Evolutionary conservation across 352 stramenopile genomes (phyloP).

Genomic region (Phytophthora tubulina): DNA sequence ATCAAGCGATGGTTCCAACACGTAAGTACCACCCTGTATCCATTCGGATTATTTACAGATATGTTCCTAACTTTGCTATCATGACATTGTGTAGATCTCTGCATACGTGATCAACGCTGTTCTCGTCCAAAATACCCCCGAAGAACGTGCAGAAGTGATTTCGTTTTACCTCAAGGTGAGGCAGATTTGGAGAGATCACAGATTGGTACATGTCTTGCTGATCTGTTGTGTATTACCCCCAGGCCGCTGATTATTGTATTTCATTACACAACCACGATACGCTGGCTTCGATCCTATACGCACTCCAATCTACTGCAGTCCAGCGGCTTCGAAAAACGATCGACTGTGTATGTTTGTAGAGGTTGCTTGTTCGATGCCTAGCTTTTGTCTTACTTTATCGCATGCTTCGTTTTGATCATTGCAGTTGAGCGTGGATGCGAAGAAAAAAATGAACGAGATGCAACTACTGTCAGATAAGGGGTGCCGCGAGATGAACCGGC

Average conservation of each 20-base stretch:
- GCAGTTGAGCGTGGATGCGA: constrained; percentile 66
- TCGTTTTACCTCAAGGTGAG: constrained; percentile 81
- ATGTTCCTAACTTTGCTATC: neutral
- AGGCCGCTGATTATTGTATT: constrained; percentile 79
- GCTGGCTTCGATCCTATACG: constrained; percentile 86
- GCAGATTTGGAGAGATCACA: neutral
- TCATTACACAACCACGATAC: constrained; percentile 87
- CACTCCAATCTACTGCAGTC: constrained; percentile 88
- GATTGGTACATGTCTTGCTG: neutral
- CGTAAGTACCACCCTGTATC: constrained; percentile 45
- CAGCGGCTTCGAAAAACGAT: constrained; percentile 81
- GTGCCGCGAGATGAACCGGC: constrained; percentile 85
- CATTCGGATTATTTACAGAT: neutral
- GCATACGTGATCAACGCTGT: constrained; percentile 87
- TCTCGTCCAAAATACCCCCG: constrained; percentile 69
- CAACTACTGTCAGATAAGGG: constrained; percentile 83
- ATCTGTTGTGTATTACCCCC: constrained; percentile 10
- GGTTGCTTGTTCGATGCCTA: neutral
- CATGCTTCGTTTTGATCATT: constrained; percentile 11
- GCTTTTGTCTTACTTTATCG: neutral
- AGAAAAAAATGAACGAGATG: constrained; percentile 84
- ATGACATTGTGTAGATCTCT: constrained; percentile 56
- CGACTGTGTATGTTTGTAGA: constrained; percentile 62
- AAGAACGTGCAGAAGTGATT: constrained; percentile 78
- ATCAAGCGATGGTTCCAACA: constrained; percentile 89